phyloP scores from a whole-genome alignment of 306 rosid genomes.

The Prinsepia uniflora region DNA sequence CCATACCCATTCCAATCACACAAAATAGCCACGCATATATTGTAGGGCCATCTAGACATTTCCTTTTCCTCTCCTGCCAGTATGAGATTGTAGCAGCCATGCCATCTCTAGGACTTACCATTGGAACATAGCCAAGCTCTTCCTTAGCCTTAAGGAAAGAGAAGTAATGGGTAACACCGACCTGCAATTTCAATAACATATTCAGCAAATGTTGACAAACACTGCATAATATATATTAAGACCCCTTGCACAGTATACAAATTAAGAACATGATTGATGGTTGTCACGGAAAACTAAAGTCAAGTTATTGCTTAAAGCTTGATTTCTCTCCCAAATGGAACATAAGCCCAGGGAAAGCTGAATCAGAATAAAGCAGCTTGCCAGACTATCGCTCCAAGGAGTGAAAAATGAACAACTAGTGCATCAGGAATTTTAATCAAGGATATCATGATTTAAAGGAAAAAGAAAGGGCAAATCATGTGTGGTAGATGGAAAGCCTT shows the following conservation, averaged over 20 bases:
- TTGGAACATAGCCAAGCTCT: conserved; percentile 78
- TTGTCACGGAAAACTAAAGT: neutral
- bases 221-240: neutral
- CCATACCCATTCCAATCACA: conserved; percentile 55
- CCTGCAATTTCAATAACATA: conserved; percentile 38
- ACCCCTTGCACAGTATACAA: neutral
- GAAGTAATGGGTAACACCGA: conserved; percentile 79
- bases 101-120: conserved; percentile 71
- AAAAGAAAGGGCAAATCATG: neutral
- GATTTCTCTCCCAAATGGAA: neutral
- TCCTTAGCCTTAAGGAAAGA: conserved; percentile 86
- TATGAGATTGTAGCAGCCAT: conserved; percentile 81
- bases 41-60: conserved; percentile 71
- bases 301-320: neutral
- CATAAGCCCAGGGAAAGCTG: neutral
- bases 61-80: conserved; percentile 73
- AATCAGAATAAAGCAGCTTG: neutral
- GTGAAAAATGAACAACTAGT: neutral
- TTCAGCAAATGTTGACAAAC: conserved; percentile 13
- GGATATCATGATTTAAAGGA: neutral
- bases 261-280: neutral
- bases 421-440: neutral
- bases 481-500: neutral
- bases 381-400: neutral
- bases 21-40: conserved; percentile 58